phyloP scores from a whole-genome alignment of 306 rosid species.

The Sechiopsis laciniata region DNA sequence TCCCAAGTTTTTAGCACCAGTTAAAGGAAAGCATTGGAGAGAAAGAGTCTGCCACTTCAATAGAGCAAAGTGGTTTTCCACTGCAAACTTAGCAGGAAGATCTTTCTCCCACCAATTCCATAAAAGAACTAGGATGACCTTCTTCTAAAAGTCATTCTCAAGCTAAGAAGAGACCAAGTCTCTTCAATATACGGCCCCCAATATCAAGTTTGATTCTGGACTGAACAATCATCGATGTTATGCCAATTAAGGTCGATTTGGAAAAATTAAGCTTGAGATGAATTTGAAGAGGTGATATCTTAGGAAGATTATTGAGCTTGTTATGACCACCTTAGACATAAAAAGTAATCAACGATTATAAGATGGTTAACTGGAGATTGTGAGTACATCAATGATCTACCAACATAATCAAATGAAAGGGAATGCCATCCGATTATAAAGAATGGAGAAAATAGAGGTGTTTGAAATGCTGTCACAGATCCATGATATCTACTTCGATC shows the following conservation, averaged over 20 bases:
- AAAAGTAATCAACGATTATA: background rate
- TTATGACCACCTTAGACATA: background rate
- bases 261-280: background rate
- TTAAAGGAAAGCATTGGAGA: background rate
- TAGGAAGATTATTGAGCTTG: background rate
- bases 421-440: background rate
- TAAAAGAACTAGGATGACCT: background rate
- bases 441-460: background rate
- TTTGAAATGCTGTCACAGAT: background rate
- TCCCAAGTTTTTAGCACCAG: background rate
- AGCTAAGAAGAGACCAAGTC: too few relatives aligned
- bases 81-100: background rate
- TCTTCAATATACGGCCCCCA: background rate
- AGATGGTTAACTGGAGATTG: background rate
- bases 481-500: too few relatives aligned
- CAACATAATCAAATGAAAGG: background rate
- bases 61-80: background rate
- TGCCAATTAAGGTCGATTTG: background rate
- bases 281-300: background rate
- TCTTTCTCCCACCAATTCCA: background rate
- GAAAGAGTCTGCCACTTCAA: background rate
- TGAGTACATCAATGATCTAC: conserved; percentile 13
- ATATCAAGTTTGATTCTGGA: background rate
- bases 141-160: too few relatives aligned
- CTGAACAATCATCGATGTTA: background rate